Evolutionary conservation across 2,329 filamentous ascomycete genomes (phyloP), one percentile per base, ranked within the genome.

Genomic region (Gremmenia infestans): DNA sequence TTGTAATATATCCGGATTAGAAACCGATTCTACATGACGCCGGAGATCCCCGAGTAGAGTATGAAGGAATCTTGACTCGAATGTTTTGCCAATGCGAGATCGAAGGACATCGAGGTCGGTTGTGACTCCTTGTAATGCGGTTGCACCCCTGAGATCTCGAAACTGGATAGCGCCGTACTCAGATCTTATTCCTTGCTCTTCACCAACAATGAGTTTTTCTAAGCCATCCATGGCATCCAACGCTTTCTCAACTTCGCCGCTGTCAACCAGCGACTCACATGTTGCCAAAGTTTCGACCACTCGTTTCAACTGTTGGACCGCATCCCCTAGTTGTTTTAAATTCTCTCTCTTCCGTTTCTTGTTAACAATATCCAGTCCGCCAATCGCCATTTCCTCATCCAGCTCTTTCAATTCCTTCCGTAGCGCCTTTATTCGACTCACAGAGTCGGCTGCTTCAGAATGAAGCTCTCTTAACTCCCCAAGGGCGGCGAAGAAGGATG

Each of bases 401-500:
- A 99, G 78, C 40, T 83, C 84, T 56, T 86, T 80, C 0, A 99
- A 76, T 67, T 97, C 93, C 64, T 85, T 82, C 56, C 94, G 81
- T 42, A 99, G 71, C 0, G 81, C 79, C 68, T 91, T 91, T 57
- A 99, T 99, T 59, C 89, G 85, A 8, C 87, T 80, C 2, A 99
- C 92, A 2, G 93, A 97, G 55, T 95, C 89, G 11, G 91, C 88
- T 6, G 94, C 92, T 72, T 99, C 94, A 0, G 87, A 87, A 70
- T 99, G 93, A 11, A 99, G 77, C 69, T 97, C 91, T 62, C 91
- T 88, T 36, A 99, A 76, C 0, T 92, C 96, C 0, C 94, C 93
- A 0, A 99, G 77, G 0, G 94, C 94, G 0, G 91, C 92, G 67
- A 99, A 99, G 72, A 99, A 99, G 0, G 93, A 96, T 0, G 91